Conservation (phyloP, 1,139 yeast genomes). For the Debaryomyces nepalensis region DNA sequence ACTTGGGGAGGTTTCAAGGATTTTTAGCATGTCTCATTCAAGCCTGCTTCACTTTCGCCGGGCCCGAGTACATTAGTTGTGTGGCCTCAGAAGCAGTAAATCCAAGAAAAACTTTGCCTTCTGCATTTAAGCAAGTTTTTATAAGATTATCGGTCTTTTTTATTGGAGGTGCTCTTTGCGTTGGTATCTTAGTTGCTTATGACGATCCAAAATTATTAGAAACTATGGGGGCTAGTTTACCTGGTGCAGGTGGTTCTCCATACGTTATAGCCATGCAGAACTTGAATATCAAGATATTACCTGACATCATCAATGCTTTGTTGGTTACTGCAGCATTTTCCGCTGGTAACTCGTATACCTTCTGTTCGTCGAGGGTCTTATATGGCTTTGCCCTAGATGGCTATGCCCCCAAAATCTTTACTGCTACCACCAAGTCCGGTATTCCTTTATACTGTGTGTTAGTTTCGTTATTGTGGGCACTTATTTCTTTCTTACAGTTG, state of each 20-base stretch:
- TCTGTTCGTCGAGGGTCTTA: constrained; percentile 39
- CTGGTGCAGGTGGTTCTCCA: constrained; percentile 38
- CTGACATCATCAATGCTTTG: constrained; percentile 39
- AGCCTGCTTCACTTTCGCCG: constrained; percentile 28
- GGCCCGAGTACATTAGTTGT: constrained; percentile 26
- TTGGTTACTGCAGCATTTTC: constrained; percentile 58
- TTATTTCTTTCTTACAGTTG: constrained; percentile 46
- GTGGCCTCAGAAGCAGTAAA: constrained; percentile 32
- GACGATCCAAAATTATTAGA: constrained; percentile 35
- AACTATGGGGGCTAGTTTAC: constrained; percentile 28
- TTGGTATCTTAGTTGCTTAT: constrained; percentile 40
- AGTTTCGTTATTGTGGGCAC: constrained; percentile 51
- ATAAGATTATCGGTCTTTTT: constrained; percentile 36
- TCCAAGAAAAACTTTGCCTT: constrained; percentile 37
- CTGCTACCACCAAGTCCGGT: constrained; percentile 50
- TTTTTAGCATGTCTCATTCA: constrained; percentile 23
- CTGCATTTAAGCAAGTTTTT: constrained; percentile 40
- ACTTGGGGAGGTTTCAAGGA: constrained; percentile 27
- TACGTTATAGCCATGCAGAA: constrained; percentile 44
- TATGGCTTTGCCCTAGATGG: constrained; percentile 40
- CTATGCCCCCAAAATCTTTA: constrained; percentile 36
- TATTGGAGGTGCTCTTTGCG: constrained; percentile 38
- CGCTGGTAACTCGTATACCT: constrained; percentile 40
- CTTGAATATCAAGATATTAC: constrained; percentile 35
- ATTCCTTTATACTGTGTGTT: constrained; percentile 35